Conservation (phyloP, 768 basidiomycete genomes). For the Nidula microcarpa region DNA sequence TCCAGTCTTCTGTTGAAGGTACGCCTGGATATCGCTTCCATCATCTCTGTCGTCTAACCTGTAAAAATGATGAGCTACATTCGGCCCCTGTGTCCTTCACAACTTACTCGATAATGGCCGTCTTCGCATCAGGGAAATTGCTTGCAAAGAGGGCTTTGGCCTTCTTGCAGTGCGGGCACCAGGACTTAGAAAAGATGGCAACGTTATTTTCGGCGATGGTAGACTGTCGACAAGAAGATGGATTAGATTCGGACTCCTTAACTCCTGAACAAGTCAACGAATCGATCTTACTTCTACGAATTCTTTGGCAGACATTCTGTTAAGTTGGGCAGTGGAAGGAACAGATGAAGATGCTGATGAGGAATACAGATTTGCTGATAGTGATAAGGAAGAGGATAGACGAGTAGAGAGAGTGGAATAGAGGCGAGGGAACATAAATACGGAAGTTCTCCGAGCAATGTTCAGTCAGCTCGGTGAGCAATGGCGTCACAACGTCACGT, state of each 20-base stretch:
- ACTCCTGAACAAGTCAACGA: not conserved
- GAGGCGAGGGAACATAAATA: not conserved
- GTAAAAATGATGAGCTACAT: not conserved
- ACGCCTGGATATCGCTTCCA: slow-evolving; percentile 60
- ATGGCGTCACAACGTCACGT: not conserved
- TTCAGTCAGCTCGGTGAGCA: not conserved
- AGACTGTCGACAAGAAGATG: slow-evolving; percentile 21
- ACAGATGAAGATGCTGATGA: slow-evolving; percentile 25
- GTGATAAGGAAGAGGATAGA: slow-evolving; percentile 18
- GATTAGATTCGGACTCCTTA: slow-evolving; percentile 1
- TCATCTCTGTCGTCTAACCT: slow-evolving; percentile 63
- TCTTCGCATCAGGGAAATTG: slow-evolving; percentile 32
- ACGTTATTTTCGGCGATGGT: slow-evolving; percentile 49
- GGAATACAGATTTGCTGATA: slow-evolving; percentile 20
- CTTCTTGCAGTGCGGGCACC: slow-evolving; percentile 47
- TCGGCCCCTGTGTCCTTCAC: not conserved
- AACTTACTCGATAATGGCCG: slow-evolving; percentile 47
- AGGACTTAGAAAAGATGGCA: slow-evolving; percentile 58
- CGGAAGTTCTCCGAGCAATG: not conserved
- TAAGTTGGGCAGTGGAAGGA: slow-evolving; percentile 16
- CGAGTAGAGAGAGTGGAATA: slow-evolving; percentile 9
- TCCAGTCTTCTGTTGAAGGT: slow-evolving; percentile 58
- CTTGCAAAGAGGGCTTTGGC: slow-evolving; percentile 44
- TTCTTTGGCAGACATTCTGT: slow-evolving; percentile 31
- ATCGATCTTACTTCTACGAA: slow-evolving; percentile 38